Base-by-base conservation (phyloP, 1,284 basidiomycete species). In the Cerrena zonata region DNA sequence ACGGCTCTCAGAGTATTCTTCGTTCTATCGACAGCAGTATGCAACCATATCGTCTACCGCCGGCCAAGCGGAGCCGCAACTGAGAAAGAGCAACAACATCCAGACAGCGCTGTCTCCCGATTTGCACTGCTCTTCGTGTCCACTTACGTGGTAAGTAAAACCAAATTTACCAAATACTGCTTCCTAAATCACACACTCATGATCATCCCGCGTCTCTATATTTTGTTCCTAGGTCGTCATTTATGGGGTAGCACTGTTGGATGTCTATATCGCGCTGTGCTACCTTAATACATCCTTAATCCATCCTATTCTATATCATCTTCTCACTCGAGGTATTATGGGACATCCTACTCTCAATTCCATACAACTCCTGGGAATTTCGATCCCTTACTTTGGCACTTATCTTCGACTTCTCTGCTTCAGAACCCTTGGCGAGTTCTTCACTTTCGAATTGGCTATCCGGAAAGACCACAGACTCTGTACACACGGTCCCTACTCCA, bases 391-490 rank as follows among this genome's bases (percentile, higher is more conserved):
- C 36, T 11, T 22, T 12, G 39, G 39, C 5, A 18, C 39, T 10
- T 41, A n/a, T 10, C 21, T 50, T 5, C 52, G 52, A 15, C n/a
- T 45, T 5, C 41, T 18, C 23, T 46, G 49, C 22, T 53, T 45
- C 44, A 15, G 45, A 21, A 25, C 36, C 10, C 41, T 52, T 5
- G 48, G 47, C 21, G 22, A n/a, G 38, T 19, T 52, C 27, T 55
- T 55, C 30, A 55, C 50, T 10, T 52, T 43, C 50, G 43, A 55
- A 41, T 21, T 51, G 21, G 45, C 46, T 13, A 18, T 53, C 15
- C 42, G 38, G 4, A 13, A 23, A 23, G 36, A 53, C 26, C 52
- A 53, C 42, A 25, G n/a, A n/a, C 45, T 51, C 22, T 22, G 50
- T 18, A 53, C 49, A 2, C 15, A 27, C 22, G 52, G 52, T n/a